Conservation (phyloP, 305 asterid genomes). For the Petunia hybrid region DNA sequence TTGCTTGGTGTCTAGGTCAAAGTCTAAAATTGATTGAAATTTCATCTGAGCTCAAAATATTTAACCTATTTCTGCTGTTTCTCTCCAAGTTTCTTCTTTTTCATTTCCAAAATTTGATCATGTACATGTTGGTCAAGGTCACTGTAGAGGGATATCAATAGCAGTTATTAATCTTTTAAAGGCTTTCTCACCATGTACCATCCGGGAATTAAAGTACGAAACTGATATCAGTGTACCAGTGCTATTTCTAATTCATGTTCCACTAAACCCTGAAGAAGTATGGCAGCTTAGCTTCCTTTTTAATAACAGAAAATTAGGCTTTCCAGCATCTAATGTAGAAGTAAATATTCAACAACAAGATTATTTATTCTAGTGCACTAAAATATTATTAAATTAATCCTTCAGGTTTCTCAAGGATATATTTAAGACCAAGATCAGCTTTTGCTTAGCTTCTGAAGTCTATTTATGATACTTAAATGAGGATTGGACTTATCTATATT, state of each 20-base stretch:
- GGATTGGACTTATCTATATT: neutral
- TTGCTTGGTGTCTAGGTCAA: neutral
- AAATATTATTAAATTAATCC: neutral
- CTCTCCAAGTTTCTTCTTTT: neutral
- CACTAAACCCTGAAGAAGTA: slow-evolving; percentile 13
- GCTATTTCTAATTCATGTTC: neutral
- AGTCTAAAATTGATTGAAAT: neutral
- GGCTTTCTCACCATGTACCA: neutral
- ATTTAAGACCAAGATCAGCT: neutral
- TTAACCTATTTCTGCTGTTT: neutral
- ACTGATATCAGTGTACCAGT: too few species aligned
- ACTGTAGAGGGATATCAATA: neutral
- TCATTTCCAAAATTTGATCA: slow-evolving; percentile 12
- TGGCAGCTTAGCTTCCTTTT: neutral
- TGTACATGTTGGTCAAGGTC: neutral
- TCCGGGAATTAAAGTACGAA: neutral
- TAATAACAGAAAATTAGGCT: neutral
- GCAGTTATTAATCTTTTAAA: neutral
- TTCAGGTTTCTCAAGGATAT: neutral
- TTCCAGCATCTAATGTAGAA: neutral
- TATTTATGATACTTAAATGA: neutral
- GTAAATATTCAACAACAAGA: slow-evolving; percentile 6
- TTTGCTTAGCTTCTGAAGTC: neutral
- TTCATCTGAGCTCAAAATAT: neutral
- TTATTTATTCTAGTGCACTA: slow-evolving; percentile 10